These are phyloP conservation scores for Penicillium canariense DNA, from an alignment of 495 filamentous ascomycete genomes.

Conservation along the genomic window DNA sequence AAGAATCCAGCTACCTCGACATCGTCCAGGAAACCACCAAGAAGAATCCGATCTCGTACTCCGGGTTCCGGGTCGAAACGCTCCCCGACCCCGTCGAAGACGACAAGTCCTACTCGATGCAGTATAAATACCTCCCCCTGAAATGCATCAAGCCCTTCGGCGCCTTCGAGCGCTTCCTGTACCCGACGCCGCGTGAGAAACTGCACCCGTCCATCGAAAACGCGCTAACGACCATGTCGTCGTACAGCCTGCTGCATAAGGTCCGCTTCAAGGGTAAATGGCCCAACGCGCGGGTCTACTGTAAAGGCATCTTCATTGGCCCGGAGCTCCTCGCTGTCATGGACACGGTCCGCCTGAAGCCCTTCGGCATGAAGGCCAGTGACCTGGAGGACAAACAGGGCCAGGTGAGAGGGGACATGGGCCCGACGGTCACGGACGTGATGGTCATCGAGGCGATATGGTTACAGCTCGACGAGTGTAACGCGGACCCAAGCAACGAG, in stretches of 20 bases:
- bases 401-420: background rate
- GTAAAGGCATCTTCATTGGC: constrained; percentile 56
- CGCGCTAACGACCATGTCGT: constrained; percentile 52
- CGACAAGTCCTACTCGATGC: constrained; percentile 51
- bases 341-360: constrained; percentile 54
- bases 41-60: constrained; percentile 41
- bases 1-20: constrained; percentile 43
- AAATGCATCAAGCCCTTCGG: constrained; percentile 55
- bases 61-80: constrained; percentile 59
- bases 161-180: constrained; percentile 47
- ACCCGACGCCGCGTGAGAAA: constrained; percentile 32
- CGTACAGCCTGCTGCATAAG: constrained; percentile 51
- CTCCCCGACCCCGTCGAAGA: constrained; percentile 47
- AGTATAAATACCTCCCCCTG: constrained; percentile 54
- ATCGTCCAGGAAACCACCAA: constrained; percentile 39
- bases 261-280: constrained; percentile 51
- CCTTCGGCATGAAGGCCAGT: constrained; percentile 14
- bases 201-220: constrained; percentile 55
- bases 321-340: constrained; percentile 51
- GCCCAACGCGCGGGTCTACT: constrained; percentile 51
- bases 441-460: constrained; percentile 51
- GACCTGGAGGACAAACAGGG: constrained; percentile 8
- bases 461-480: constrained; percentile 41
- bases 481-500: constrained; percentile 42
- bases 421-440: constrained; percentile 42